Base-by-base conservation (phyloP, 805 yeast species). In the Tetrapisispora fleetii region DNA sequence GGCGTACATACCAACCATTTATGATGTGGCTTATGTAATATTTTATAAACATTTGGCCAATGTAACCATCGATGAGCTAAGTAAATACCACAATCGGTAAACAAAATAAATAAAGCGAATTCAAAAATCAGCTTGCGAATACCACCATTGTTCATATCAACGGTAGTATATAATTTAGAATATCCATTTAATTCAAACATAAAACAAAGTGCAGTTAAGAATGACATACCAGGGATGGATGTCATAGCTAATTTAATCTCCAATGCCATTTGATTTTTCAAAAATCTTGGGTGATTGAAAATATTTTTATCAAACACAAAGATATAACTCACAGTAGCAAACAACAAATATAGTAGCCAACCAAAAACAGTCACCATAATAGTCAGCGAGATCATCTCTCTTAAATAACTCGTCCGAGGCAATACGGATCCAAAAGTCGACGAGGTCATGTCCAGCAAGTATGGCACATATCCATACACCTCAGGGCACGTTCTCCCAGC, bases 1-100 rank as follows among this genome's bases (percentile, higher is more conserved):
- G 99, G 99, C 9, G 99, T 91, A 52, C 98, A 91, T 39, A 91
- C 96, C 57, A 91, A 80, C 99, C 99, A 91, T 71, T 93, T 93
- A 77, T 91, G 99, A 68, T 91, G 99, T 14, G 97, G 97, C 71
- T 91, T 91, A 73, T 91, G 99, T 53, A 93, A 72, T 22, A 60
- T 65, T 72, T 84, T 90, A 78, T 91, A 91, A 39, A 93, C 83
- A 17, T 74, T 57, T 19, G 96, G 97, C 87, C 91, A 87, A 67
- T 91, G 99, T 61, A 91, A 76, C 78, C 86, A 78, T 64, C 98
- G 81, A 71, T 91, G 99, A 58, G 89, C 83, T 61, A 84, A 75
- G 67, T 91, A 91, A 60, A 91, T 89, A 48, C 91, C 85, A 65
- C 87, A 83, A 69, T 91, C 99, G 2, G 99, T 93, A 67, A 93